Percentiles rank a stretch among this genome's conserved stretches.
These are phyloP conservation scores for Graphiopsis chlorocephala DNA, from an alignment of 2,329 filamentous ascomycete genomes.

Conservation along the genomic window DNA sequence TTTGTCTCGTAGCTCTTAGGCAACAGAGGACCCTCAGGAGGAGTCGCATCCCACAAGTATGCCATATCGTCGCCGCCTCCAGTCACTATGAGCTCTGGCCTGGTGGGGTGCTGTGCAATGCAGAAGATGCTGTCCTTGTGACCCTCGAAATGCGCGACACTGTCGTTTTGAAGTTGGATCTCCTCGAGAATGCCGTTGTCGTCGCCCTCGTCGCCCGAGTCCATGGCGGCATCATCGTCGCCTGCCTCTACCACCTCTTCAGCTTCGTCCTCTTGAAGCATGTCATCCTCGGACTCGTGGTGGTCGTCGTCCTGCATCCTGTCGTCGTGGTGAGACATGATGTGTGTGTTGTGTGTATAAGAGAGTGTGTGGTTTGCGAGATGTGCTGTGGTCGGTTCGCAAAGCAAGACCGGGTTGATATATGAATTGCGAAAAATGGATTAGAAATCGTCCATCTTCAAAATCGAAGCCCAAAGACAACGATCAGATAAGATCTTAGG, in stretches of 20 bases:
- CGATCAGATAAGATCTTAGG: neutral
- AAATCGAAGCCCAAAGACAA: neutral
- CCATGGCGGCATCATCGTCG: constrained; percentile 73
- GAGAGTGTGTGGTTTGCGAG: neutral
- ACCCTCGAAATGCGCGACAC: constrained; percentile 82
- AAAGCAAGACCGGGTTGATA: neutral
- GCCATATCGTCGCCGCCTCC: constrained; percentile 84
- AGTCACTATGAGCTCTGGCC: constrained; percentile 76
- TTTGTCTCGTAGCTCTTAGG: constrained; percentile 71
- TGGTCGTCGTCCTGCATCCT: constrained; percentile 25
- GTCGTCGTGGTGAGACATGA: constrained; percentile 15
- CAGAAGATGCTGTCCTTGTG: constrained; percentile 92
- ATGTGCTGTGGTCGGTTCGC: neutral
- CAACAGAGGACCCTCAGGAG: constrained; percentile 61
- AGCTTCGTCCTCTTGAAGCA: constrained; percentile 74
- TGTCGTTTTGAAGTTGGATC: constrained; percentile 85
- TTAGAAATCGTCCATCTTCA: constrained; percentile 3
- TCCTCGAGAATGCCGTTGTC: constrained; percentile 62
- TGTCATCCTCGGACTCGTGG: constrained; percentile 64
- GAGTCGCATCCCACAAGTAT: constrained; percentile 78
- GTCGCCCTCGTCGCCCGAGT: constrained; percentile 64
- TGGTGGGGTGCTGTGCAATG: constrained; percentile 85
- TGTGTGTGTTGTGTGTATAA: neutral
- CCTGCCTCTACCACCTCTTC: constrained; percentile 67
- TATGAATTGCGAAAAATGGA: neutral